Evolutionary conservation across 2,329 filamentous ascomycete species (phyloP).

Genomic region (Colletotrichum incanum): DNA sequence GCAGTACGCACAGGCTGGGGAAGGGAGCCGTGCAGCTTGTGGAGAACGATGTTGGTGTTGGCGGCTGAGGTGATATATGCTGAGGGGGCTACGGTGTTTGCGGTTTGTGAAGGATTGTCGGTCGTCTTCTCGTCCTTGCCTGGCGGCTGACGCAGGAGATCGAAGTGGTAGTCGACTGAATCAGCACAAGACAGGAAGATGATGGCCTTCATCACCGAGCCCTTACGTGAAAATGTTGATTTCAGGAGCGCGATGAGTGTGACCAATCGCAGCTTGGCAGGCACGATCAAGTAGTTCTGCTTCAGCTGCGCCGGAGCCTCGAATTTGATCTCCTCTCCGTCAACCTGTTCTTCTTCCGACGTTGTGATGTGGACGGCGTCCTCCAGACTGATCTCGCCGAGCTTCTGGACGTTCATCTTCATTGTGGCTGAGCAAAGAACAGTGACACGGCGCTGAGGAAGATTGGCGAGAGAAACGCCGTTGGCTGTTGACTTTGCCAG

Average conservation of each 20-base stretch:
- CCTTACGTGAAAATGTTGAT: constrained; percentile 88
- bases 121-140: constrained; percentile 43
- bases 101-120: constrained; percentile 51
- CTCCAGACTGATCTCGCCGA: constrained; percentile 95
- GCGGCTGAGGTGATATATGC: constrained; percentile 82
- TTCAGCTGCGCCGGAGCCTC: constrained; percentile 93
- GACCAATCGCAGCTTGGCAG: constrained; percentile 91
- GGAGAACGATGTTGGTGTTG: constrained; percentile 81
- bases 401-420: constrained; percentile 95
- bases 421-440: constrained; percentile 96
- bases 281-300: constrained; percentile 89
- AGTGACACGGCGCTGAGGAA: constrained; percentile 85
- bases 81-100: constrained; percentile 77
- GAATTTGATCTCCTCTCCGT: constrained; percentile 72
- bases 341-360: constrained; percentile 65
- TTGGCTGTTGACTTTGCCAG: constrained; percentile 73
- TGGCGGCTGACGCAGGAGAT: constrained; percentile 74
- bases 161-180: constrained; percentile 96
- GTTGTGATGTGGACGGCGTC: constrained; percentile 91
- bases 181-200: constrained; percentile 98
- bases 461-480: constrained; percentile 70
- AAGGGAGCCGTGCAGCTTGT: constrained; percentile 93
- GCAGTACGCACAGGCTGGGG: constrained; percentile 89
- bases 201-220: constrained; percentile 96
- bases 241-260: constrained; percentile 89